Percentiles rank a stretch among this genome's conserved stretches.
These are phyloP conservation scores for Sapria himalayana DNA, from an alignment of 345 rosid genomes.

Conservation along the genomic window DNA sequence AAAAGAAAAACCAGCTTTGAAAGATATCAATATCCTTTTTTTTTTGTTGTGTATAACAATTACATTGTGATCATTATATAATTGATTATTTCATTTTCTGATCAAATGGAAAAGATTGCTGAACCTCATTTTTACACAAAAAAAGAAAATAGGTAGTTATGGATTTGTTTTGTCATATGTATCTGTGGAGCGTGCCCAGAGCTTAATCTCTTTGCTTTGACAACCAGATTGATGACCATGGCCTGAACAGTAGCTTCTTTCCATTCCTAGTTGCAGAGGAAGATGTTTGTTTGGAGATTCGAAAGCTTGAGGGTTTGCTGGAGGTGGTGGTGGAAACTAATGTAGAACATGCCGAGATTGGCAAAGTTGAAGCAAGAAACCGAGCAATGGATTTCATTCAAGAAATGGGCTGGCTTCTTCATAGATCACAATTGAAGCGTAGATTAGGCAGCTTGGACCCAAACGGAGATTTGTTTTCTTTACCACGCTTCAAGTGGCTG, in stretches of 20 bases:
- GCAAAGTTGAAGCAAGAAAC: constrained; percentile 25
- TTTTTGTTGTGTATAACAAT: background rate
- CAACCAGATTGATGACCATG: constrained; percentile 80
- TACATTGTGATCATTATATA: too few relatives aligned
- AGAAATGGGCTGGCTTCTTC: constrained; percentile 97
- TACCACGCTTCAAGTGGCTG: constrained; percentile 69
- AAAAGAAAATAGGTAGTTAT: too few relatives aligned
- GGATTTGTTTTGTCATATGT: too few relatives aligned
- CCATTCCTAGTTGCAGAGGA: constrained; percentile 86
- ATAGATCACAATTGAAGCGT: constrained; percentile 43
- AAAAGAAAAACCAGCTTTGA: too few relatives aligned
- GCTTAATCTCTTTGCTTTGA: too few relatives aligned
- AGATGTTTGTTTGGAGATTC: constrained; percentile 72
- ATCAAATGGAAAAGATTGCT: too few relatives aligned
- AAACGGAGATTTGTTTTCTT: constrained; percentile 34
- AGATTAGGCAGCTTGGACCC: constrained; percentile 49
- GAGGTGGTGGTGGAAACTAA: constrained; percentile 38
- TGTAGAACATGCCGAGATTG: constrained; percentile 13
- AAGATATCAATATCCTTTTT: constrained; percentile 4
- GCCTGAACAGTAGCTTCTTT: constrained; percentile 69
- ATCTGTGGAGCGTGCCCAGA: too few relatives aligned
- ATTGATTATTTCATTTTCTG: too few relatives aligned
- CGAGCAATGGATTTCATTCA: constrained; percentile 83
- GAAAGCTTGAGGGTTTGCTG: constrained; percentile 47
- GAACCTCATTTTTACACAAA: too few relatives aligned